Evolutionary conservation across 2,329 filamentous ascomycete species (phyloP), one percentile per base, ranked within the genome.

Genomic region (Aspergillus japonicus): DNA sequence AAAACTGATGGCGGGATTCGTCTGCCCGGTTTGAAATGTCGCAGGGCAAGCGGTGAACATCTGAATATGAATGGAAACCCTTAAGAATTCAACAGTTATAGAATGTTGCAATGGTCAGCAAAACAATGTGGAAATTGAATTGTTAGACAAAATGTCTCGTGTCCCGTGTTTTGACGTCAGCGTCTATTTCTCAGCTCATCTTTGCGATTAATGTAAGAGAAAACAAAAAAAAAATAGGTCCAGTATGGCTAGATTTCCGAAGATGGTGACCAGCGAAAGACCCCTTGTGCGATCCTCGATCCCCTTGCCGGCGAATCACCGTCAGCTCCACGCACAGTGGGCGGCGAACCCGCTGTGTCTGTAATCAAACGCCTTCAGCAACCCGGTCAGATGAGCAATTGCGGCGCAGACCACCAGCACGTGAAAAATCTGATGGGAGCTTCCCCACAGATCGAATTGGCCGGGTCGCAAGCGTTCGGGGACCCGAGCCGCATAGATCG

Each of bases 361-460:
- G 72, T 90, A 89, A 76, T 96, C 91, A 77, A 97, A 96, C 4
- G 93, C 93, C 75, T 87, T 89, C 31, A 90, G 73, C 77, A 98
- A 83, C 52, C 91, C 93, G 55, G 87, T 87, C 61, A 98, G 80
- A 80, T 99, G 95, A 24, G 89, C 85, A 1, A 85, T 83, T 0
- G 92, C 94, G 0, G 95, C 95, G 62, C 92, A 75, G 16, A 98
- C 81, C 29, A 99, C 93, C 64, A 95, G 83, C 44, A 96, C 80
- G 78, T 99, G 95, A 75, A 99, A 99, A 64, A 99, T 89, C 78
- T 99, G 95, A 76, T 99, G 95, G 21, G 92, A 96, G 72, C 88
- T 92, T 42, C 95, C 94, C 85, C 90, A 90, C 54, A 97, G 90
- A 76, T 99, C 95, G 71, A 94, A 97, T 7, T 75, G 81, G 1